Base-by-base conservation (phyloP, 306 rosid species). In the Dryas octopetala region DNA sequence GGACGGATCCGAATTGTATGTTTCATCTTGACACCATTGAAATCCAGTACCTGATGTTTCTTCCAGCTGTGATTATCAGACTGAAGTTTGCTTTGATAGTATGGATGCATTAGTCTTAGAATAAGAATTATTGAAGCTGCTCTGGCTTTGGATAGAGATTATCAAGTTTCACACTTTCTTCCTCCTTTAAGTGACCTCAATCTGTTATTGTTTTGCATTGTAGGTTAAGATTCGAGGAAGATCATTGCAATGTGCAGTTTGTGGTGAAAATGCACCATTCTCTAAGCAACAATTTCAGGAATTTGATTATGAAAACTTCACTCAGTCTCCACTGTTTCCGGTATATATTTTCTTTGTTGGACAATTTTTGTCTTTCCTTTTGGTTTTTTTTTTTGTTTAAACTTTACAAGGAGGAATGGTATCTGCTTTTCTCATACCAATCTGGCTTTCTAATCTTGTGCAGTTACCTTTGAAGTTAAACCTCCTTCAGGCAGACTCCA, bases 191-290 rank as follows among this genome's bases (percentile, higher is more conserved):
- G 19, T 58, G 43, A 46, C 41, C 44, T 9, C 43, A 57, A 2
- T 4, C 48, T 71, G 23, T 17, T 13, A 14, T 59, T 7, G 7
- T 49, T 26, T 76, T 78, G 43, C 23, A 78, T 66, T 81, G 45
- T 88, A 95, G 99, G 97, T 95, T 73, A 92, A 89, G 88, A 89
- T 95, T 81, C 90, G 97, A 68, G 97, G 99, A 84, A 95, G 91
- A 77, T 91, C 97, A 43, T 49, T 16, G 54, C 84, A 88, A 15
- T 95, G 99, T 69, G 89, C 85, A 83, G 89, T 77, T 75, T 92
- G 99, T 77, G 91, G 96, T 73, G 97, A 88, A 72, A 85, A 90
- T 76, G 11, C 92, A 62, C 54, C 80, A 60, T 89, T 95, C 82
- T 84, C 76, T 14, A 75, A 76, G 68, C 86, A 83, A 78, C 75